Base-by-base conservation (phyloP, 2,329 filamentous ascomycete species). In the Monosporascus sp. region DNA sequence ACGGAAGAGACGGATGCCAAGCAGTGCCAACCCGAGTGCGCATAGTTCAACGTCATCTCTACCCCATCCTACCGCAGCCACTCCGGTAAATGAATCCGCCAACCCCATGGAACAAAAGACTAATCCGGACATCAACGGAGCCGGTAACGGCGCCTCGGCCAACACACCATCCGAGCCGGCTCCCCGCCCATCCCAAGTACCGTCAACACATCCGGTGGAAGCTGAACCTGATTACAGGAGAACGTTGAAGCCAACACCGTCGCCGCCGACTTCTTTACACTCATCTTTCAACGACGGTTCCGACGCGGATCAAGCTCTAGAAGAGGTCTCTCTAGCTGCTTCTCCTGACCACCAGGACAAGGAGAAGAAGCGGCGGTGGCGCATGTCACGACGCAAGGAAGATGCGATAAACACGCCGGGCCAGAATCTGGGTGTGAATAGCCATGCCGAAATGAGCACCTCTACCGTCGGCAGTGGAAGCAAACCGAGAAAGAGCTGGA, bases 11-110 rank as follows among this genome's bases (percentile, higher is more conserved):
- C 80, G 86, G 57, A 76, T 88, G 52, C 86, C 89, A 0, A 86
- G 85, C 43, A 90, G 89, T 64, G 73, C 88, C 22, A 92, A 90
- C 61, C 87, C 86, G 20, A 97, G 93, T 67, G 92, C 93, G 0
- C 91, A 96, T 59, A 97, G 92, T 66, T 97, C 94, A 17, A 88
- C 83, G 7, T 83, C 88, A 17, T 97, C 92, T 7, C 75, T 96
- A 17, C 68, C 74, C 6, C 71, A 76, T 39, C 77, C 75, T 14
- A 69, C 72, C 44, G 66, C 72, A 9, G 69, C 70, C 2, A 81
- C 80, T 6, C 79, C 81, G 2, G 69, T 64, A 36, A 56, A 67
- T 22, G 80, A 83, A 57, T 55, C 65, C 4, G 51, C 69, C 2
- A 78, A 81, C 54, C 77, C 78, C 1, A 62, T 79, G 55, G 79